phyloP scores from a whole-genome alignment of 805 yeast species.

The Kluyveromyces dobzhanskii region DNA sequence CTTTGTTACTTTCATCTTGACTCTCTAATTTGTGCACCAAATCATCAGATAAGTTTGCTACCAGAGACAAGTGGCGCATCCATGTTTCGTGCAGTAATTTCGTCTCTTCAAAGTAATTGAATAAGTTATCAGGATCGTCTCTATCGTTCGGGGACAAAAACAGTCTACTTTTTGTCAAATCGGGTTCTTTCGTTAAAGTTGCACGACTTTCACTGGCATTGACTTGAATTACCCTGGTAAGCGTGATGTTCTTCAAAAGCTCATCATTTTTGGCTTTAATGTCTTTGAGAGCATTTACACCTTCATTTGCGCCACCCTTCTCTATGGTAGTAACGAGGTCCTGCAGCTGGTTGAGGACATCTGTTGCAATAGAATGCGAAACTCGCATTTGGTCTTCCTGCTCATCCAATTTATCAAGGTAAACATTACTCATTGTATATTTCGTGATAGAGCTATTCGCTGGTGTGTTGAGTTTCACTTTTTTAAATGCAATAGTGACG shows the following conservation, averaged over 20 bases:
- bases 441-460: too few species aligned
- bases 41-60: slow-evolving; percentile 23
- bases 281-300: slow-evolving; percentile 5
- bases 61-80: slow-evolving; percentile 18
- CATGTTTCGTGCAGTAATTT: slow-evolving; percentile 3
- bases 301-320: slow-evolving; percentile 4
- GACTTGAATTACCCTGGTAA: slow-evolving; percentile 1
- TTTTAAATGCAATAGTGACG: too few species aligned
- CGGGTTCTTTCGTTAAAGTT: slow-evolving; percentile 6
- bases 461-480: too few species aligned
- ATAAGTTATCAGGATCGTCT: slow-evolving; percentile 5
- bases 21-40: slow-evolving; percentile 20
- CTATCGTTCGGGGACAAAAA: slow-evolving; percentile 1
- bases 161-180: slow-evolving; percentile 7
- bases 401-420: slow-evolving; percentile 2
- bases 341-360: slow-evolving; percentile 5
- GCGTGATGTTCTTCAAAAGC: slow-evolving; percentile 14
- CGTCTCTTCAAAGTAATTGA: slow-evolving; percentile 5
- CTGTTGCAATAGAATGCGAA: slow-evolving; percentile 1
- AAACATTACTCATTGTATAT: slow-evolving; percentile 3
- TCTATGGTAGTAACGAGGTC: slow-evolving; percentile 11
- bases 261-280: slow-evolving; percentile 6
- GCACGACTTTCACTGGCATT: slow-evolving; percentile 5
- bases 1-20: slow-evolving; percentile 11
- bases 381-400: slow-evolving; percentile 2